Base-by-base conservation (phyloP, 805 yeast species). In the Ogataea degrootiae region DNA sequence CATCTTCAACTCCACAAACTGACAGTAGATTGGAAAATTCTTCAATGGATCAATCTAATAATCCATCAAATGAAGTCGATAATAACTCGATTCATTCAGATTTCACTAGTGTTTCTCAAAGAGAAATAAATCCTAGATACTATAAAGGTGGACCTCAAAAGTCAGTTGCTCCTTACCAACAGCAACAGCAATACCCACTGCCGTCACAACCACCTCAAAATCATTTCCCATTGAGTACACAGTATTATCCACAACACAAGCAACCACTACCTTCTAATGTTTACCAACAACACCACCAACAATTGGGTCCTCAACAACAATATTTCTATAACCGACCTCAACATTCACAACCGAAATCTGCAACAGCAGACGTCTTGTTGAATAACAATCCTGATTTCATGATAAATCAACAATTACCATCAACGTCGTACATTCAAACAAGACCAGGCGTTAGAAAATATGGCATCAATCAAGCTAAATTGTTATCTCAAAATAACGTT, bases 61-160 rank as follows among this genome's bases (percentile, higher is more conserved):
- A 41, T 26, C 17, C 37, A 15, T 45, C 34, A 7, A 46, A 46
- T 43, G 37, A 35, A 42, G 47, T 46, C 21, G 49, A 47, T 6
- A 50, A 48, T 16, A 29, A 59, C 34, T 64, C 63, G 17, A 61
- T 63, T 8, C 80, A 73, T 41, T 85, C 92, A 1, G 84, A 83
- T 58, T 83, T 86, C 64, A 85, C 94, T 1, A 82, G 89, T 44
- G 87, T 86, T 2, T 83, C 91, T 7, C 92, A 85, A 65, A 72
- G 92, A 61, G 90, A 83, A 26, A 74, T 80, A 15, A 85, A 85
- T 57, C 87, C 85, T 16, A 66, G 70, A 26, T 81, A 78, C 54
- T 72, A 69, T 46, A 59, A 67, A 47, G 73, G 70, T 34, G 65
- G 66, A 23, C 56, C 58, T 8, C 59, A 54, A 31, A 63, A 63